Percentiles rank a stretch among this genome's conserved stretches.
These are phyloP conservation scores for Pythium volutum DNA, from an alignment of 352 stramenopile genomes.

Conservation along the genomic window DNA sequence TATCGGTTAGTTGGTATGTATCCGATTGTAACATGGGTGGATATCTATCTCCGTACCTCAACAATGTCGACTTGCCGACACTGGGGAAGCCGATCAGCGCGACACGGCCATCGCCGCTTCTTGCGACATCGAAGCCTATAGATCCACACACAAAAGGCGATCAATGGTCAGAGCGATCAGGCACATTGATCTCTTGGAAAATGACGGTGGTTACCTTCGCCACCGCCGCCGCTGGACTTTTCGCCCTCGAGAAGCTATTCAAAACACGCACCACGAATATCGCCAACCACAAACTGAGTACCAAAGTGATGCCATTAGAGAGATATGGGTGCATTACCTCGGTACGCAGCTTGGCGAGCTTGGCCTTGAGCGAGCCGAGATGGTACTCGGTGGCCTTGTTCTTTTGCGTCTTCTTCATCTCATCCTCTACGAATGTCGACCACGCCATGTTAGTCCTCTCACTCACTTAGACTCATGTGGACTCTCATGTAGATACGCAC, in stretches of 20 bases:
- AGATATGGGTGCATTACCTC: constrained; percentile 53
- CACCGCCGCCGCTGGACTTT: constrained; percentile 66
- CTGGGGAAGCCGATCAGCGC: constrained; percentile 94
- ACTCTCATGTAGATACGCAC: constrained; percentile 31
- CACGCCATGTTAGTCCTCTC: too few species aligned
- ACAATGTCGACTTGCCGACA: constrained; percentile 88
- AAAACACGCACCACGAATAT: neutral
- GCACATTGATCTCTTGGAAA: too few species aligned
- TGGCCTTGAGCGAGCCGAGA: constrained; percentile 96
- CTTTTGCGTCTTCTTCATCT: constrained; percentile 98
- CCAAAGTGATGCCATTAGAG: neutral
- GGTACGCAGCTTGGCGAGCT: constrained; percentile 98
- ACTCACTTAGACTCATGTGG: neutral
- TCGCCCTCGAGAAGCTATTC: constrained; percentile 76
- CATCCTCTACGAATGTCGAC: too few species aligned
- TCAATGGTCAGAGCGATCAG: too few species aligned
- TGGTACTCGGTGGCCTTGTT: constrained; percentile 95
- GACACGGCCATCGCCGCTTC: constrained; percentile 96
- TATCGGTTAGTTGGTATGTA: neutral
- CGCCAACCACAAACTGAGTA: neutral
- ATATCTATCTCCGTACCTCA: constrained; percentile 38
- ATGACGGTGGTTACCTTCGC: constrained; percentile 81
- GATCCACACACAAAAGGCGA: neutral
- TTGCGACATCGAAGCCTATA: constrained; percentile 93
- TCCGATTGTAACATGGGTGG: too few species aligned